Base-by-base conservation (phyloP, 306 rosid species). In the Fragaria vesca region DNA sequence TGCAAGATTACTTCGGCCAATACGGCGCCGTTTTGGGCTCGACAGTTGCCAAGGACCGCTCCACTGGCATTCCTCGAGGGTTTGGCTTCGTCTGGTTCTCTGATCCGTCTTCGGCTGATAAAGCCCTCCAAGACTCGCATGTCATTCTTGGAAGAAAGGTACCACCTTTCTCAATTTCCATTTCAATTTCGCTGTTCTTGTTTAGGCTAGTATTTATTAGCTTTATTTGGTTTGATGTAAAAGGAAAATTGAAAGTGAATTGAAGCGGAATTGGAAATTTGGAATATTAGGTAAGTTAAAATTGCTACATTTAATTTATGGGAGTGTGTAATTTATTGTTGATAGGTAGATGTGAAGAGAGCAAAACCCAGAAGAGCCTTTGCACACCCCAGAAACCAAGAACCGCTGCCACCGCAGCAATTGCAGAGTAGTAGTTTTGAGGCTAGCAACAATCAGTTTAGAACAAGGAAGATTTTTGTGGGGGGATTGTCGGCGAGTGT, bases 401-500 rank as follows among this genome's bases (percentile, higher is more conserved):
- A 80, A 36, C 15, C 47, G n/a, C 2, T 6, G 3, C 26, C 15
- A 20, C 26, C 26, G 2, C 47, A 32, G 7, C 28, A 34, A 38
- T 12, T 15, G 15, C 94, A 74, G 73, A 85, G 40, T 78, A 66
- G 74, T 83, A 80, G 76, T 54, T 63, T 66, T 70, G 92, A 88
- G 66, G 70, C 68, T 83, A 74, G 74, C 60, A 74, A 50, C 74
- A 79, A 81, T 66, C 80, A 71, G 38, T 40, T 81, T 85, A 86
- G 87, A 75, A 89, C 95, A 15, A 91, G 83, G 69, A 93, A 93
- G 92, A 86, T 93, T 47, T 93, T 93, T 63, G 98, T 93, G 0
- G 98, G 98, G 18, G 98, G 97, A 28, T 82, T 93, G 55, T 86
- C 95, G 13, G 89, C 93, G 66, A 76, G 79, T 83, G 76, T 90